Percentiles rank a stretch among this genome's conserved stretches.
Conservation (phyloP, 768 basidiomycete genomes). For the Termitomyces sp. region DNA sequence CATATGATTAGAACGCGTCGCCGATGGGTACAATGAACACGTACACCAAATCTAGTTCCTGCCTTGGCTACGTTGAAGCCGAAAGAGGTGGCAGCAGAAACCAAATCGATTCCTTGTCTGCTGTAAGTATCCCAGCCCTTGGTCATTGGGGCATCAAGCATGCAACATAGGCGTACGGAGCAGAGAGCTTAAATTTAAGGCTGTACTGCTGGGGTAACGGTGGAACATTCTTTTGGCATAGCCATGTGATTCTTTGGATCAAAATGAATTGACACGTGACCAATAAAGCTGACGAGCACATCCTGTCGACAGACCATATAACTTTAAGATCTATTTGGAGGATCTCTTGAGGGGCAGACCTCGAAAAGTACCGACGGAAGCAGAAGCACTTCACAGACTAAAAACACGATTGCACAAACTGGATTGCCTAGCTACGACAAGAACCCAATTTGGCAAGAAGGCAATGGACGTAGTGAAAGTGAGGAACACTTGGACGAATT, state of each 20-base stretch:
- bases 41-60: conserved; percentile 65
- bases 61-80: conserved; percentile 65
- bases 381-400: too few species aligned
- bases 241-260: conserved; percentile 1
- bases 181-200: not conserved
- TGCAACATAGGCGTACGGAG: conserved; percentile 11
- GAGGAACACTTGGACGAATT: too few species aligned
- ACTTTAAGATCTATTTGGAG: too few species aligned
- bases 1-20: not conserved
- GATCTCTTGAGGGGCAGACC: too few species aligned
- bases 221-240: not conserved
- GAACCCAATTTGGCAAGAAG: too few species aligned
- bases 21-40: conserved; percentile 18
- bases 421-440: too few species aligned
- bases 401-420: too few species aligned
- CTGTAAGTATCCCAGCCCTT: conserved; percentile 45
- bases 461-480: too few species aligned
- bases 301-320: too few species aligned
- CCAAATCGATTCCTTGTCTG: conserved; percentile 62
- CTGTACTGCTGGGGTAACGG: not conserved
- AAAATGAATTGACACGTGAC: not conserved
- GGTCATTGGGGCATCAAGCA: conserved; percentile 24
- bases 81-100: conserved; percentile 55
- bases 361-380: too few species aligned
- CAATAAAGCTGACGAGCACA: not conserved